These are phyloP conservation scores for Fusarium denticulatum DNA, from an alignment of 2,329 filamentous ascomycete genomes.

Conservation along the genomic window DNA sequence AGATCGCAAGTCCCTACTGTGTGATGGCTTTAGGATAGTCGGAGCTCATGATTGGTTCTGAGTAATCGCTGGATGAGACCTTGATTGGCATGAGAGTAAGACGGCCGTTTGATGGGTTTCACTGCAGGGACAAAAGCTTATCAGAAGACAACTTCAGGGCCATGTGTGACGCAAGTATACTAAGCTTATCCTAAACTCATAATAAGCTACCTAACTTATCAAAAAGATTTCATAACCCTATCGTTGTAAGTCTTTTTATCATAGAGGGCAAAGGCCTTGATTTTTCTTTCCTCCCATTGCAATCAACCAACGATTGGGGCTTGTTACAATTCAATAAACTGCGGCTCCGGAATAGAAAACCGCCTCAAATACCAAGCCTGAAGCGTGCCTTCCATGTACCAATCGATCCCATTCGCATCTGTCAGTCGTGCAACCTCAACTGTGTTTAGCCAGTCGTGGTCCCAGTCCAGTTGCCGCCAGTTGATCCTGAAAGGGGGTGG, in stretches of 20 bases:
- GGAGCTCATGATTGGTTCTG: neutral
- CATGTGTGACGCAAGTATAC: neutral
- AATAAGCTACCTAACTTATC: too few species aligned
- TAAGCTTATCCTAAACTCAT: neutral
- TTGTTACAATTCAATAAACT: neutral
- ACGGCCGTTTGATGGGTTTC: neutral
- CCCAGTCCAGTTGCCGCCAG: neutral
- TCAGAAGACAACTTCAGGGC: neutral
- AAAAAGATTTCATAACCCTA: too few species aligned
- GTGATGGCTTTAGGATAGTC: neutral
- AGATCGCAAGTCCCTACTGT: accelerated
- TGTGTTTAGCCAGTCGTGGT: neutral
- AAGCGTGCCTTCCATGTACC: neutral
- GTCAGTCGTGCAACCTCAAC: neutral
- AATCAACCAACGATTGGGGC: neutral
- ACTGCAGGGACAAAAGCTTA: neutral
- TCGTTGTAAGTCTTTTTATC: too few species aligned
- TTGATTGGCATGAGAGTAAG: neutral
- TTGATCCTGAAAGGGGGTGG: neutral
- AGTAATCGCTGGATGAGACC: neutral
- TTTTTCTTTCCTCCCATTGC: neutral
- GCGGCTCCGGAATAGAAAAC: neutral
- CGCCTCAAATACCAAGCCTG: neutral
- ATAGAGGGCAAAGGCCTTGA: neutral
- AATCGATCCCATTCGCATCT: neutral